Base-by-base conservation (phyloP, 148 eudicot genomes). In the Arbutus unedo region DNA sequence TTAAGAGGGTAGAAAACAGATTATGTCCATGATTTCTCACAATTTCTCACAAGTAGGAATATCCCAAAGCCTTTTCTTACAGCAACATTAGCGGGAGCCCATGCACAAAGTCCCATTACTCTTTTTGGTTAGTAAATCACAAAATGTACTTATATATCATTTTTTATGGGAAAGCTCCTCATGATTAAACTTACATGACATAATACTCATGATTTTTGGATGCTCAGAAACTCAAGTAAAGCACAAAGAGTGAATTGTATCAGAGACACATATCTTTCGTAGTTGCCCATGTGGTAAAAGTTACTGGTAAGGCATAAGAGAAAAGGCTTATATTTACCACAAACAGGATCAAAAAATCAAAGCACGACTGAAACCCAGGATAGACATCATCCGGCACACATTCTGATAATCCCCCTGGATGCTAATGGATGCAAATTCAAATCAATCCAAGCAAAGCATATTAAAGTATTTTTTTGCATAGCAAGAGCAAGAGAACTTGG, bases 361-460 rank as follows among this genome's bases (percentile, higher is more conserved):
- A 8, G 64, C 48, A 31, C 10, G 79, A 55, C 23, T 14, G 16
- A 43, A 18, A 7, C 21, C 79, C 11, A 78, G 81, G 50, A 78
- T 43, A 59, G 23, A 44, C 9, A 59, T 53, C 49, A 57, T 78
- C 31, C 5, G 18, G 53, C 31, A 56, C 18, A 57, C 43, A 21
- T 43, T 19, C 68, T 2, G 44, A 51, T 8, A 11, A 16, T 18
- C 66, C 23, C 55, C 14, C 64, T 77, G 60, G 49, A 41, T 56
- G 80, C 66, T 51, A 10, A 53, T 53, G 47, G 15, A 45, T 51
- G 41, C 25, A 78, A 78, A 78, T 51, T 78, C 70, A 57, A 57
- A 78, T 56, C 21, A 78, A 78, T 4, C 43, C 51, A 57, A 57
- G 31, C 21, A 55, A 4, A 19, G 8, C 8, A 78, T 41, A 44